Conservation (phyloP, 805 yeast species). For the Schwanniomyces pseudopolymorphus region DNA sequence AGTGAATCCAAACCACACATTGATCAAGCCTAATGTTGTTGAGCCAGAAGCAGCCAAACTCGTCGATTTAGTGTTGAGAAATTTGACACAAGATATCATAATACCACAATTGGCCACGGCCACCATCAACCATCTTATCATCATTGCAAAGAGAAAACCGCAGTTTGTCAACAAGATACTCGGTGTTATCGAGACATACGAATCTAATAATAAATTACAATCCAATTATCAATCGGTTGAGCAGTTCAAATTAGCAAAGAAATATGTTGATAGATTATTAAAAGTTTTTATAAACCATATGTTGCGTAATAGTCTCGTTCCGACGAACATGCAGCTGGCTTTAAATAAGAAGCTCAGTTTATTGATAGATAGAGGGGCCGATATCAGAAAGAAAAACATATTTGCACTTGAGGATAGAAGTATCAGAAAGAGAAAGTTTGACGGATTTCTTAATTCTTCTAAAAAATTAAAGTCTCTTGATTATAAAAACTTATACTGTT, state of each 20-base stretch:
- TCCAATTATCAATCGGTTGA: constrained; percentile 46
- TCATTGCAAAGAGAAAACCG: constrained; percentile 66
- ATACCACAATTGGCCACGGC: constrained; percentile 63
- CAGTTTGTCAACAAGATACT: constrained; percentile 58
- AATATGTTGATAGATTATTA: constrained; percentile 63
- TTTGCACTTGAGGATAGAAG: constrained; percentile 28
- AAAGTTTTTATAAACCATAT: constrained; percentile 43
- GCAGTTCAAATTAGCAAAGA: constrained; percentile 53
- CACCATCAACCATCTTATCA: constrained; percentile 60
- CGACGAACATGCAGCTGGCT: constrained; percentile 28
- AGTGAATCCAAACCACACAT: constrained; percentile 61
- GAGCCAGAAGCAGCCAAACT: constrained; percentile 72
- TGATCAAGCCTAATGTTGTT: constrained; percentile 52
- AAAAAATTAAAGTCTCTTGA: constrained; percentile 30
- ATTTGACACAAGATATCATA: constrained; percentile 54
- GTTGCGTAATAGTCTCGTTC: constrained; percentile 33
- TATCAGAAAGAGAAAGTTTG: constrained; percentile 38
- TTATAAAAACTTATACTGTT: constrained; percentile 65
- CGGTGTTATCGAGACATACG: constrained; percentile 59
- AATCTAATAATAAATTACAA: constrained; percentile 53
- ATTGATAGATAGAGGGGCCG: constrained; percentile 39
- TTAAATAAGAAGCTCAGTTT: constrained; percentile 26
- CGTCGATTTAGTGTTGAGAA: constrained; percentile 61
- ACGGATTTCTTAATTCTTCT: constrained; percentile 37
- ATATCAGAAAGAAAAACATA: constrained; percentile 40